phyloP scores from a whole-genome alignment of 176 grass and related monocot species.

The Aechmea fasciata region DNA sequence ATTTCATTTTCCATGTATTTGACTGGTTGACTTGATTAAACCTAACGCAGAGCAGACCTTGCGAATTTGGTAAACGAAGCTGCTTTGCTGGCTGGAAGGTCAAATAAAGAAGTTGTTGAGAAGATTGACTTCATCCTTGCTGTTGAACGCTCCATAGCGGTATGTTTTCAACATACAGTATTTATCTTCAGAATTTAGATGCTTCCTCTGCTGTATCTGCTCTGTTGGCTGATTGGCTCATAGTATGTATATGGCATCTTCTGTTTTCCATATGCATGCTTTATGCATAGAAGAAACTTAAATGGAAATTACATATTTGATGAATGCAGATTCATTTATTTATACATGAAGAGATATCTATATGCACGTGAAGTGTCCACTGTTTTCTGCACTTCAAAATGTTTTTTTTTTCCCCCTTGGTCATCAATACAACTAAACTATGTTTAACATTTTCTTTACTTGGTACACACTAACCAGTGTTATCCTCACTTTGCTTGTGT shows the following conservation, averaged over 20 bases:
- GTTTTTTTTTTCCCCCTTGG: background rate
- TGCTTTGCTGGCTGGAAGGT: constrained; percentile 86
- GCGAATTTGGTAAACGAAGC: constrained; percentile 99
- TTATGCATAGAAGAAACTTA: background rate
- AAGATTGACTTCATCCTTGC: constrained; percentile 92
- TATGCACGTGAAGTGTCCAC: background rate
- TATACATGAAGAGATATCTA: background rate
- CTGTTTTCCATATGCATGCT: background rate
- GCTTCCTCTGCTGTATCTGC: background rate
- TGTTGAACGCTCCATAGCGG: constrained; percentile 97
- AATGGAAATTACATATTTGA: too few relatives aligned
- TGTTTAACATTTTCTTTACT: background rate
- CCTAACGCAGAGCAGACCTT: constrained; percentile 85
- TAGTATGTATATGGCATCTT: background rate
- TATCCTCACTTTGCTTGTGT: background rate
- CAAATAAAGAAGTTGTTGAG: constrained; percentile 89
- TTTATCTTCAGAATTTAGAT: constrained; percentile 4
- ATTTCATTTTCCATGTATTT: constrained; percentile 14
- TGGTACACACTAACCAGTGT: background rate
- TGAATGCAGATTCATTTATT: background rate
- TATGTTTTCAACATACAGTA: constrained; percentile 35
- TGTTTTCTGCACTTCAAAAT: background rate
- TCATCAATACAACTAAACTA: background rate
- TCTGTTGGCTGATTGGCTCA: background rate
- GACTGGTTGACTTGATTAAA: constrained; percentile 20